Evolutionary conservation across 192 early-diverging fungal species (phyloP), one percentile per base, ranked within the genome.

Genomic region (Rhizophlyctis rosea): DNA sequence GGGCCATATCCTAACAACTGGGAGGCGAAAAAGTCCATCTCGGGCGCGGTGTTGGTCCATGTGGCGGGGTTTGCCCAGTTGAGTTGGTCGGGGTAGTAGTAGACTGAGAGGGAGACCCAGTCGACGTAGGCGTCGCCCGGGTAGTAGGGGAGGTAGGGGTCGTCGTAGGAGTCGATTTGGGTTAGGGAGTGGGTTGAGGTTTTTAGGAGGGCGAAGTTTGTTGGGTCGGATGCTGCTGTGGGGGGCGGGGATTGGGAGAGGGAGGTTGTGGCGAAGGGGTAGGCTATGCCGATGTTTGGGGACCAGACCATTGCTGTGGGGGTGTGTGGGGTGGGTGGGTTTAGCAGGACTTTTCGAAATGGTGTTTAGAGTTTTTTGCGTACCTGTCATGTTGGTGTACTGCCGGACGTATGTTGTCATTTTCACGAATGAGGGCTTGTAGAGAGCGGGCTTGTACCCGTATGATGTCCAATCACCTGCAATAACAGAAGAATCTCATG

Each of bases 321-420:
- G 33, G 13, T 23, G 28, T 14, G 18, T 47, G 18, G 13, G 25
- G 34, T 24, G 49, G 47, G 0, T 54, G 11, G 16, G 21, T 65
- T 18, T 27, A 5, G 16, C 21, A 67, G n/a, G 14, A 58, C 24
- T 25, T 49, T 5, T 11, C 39, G 21, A 34, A n/a, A 63, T 21
- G 21, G 27, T 27, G n/a, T 28, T 62, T 31, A 13, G 36, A 64
- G 13, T 34, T 23, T 28, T 27, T 2, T 27, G 14, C 36, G 28
- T 34, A 68, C 71, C 78, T 21, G 77, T 78, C 64, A 72, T 60
- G 53, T 77, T 79, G n/a, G 77, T 79, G 11, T 50, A n/a, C 24
- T 34, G 34, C n/a, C 56, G 53, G 4, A 79, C 57, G 32, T 62
- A 55, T n/a, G 14, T 21, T 11, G 77, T 28, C 64, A 79, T 64